These are phyloP conservation scores for Dictyostelium firmibasis DNA, from an alignment of 78 protist species.

Conservation along the genomic window DNA sequence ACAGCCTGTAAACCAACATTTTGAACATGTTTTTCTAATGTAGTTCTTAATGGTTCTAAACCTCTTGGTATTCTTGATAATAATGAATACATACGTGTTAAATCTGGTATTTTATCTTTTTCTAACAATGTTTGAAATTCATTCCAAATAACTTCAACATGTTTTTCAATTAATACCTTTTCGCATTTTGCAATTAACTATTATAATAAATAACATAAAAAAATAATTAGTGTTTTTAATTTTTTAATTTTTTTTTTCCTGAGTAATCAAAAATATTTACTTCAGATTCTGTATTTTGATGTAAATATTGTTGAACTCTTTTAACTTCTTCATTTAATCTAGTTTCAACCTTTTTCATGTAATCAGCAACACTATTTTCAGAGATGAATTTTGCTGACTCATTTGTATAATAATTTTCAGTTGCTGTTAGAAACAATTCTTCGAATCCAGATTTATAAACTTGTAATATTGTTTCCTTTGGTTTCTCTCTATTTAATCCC, in stretches of 20 bases:
- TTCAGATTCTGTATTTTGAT: constrained; percentile 57
- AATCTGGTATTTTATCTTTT: constrained; percentile 71
- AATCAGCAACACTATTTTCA: constrained; percentile 83
- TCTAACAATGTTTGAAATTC: constrained; percentile 73
- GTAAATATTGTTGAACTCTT: constrained; percentile 82
- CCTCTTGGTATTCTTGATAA: constrained; percentile 83
- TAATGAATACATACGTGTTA: constrained; percentile 81
- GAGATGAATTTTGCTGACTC: constrained; percentile 81
- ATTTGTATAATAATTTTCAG: constrained; percentile 81
- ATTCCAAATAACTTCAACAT: constrained; percentile 60
- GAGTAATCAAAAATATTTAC: not conserved
- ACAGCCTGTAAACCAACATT: constrained; percentile 80
- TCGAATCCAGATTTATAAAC: constrained; percentile 83
- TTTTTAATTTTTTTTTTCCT: not conserved
- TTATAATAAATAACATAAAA: not conserved
- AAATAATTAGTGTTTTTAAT: not conserved
- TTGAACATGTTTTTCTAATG: constrained; percentile 86
- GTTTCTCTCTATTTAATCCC: constrained; percentile 77
- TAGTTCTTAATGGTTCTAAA: constrained; percentile 76
- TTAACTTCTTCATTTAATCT: constrained; percentile 84
- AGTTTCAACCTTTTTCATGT: constrained; percentile 88
- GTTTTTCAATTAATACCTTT: constrained; percentile 78
- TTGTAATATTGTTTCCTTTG: constrained; percentile 79
- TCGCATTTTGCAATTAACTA: constrained; percentile 59
- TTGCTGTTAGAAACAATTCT: constrained; percentile 80